These are phyloP conservation scores for Hymenoscyphus albidus DNA, from an alignment of 2,329 filamentous ascomycete genomes.

Conservation along the genomic window DNA sequence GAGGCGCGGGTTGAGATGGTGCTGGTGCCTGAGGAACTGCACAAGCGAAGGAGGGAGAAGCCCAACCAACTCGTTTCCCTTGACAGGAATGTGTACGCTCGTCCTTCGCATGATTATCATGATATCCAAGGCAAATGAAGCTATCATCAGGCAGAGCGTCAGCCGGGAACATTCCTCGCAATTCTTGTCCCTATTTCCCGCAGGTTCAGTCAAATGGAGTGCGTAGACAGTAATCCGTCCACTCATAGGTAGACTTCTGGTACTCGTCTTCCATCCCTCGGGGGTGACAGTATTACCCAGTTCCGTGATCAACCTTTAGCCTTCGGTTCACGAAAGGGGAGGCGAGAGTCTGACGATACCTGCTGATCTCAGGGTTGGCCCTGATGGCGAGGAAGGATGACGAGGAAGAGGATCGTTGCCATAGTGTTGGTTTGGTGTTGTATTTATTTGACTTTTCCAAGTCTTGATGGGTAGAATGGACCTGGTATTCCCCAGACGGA, in stretches of 20 bases:
- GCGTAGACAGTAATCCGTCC: neutral
- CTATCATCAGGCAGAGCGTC: too few relatives aligned
- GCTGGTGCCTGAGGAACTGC: neutral
- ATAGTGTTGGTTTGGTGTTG: neutral
- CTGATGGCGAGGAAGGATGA: neutral
- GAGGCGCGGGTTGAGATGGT: neutral
- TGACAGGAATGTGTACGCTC: neutral
- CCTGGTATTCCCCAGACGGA: neutral
- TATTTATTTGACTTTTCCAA: neutral
- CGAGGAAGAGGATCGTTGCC: neutral
- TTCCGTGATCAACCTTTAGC: conserved; percentile 11
- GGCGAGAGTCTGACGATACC: conserved; percentile 6
- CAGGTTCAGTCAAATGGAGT: neutral
- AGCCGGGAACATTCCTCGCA: neutral
- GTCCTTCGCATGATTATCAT: neutral
- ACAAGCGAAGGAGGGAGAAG: neutral
- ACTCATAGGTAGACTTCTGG: neutral
- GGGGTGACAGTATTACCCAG: conserved; percentile 1
- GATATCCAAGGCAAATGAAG: too few relatives aligned
- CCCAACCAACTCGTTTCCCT: neutral
- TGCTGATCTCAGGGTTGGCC: neutral
- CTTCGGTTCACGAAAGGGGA: conserved; percentile 7
- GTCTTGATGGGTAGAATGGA: neutral
- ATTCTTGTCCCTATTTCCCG: too few relatives aligned
- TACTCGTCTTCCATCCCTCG: neutral